Conservation (phyloP, 2,329 filamentous ascomycete species). For the Colletotrichum liriopes region DNA sequence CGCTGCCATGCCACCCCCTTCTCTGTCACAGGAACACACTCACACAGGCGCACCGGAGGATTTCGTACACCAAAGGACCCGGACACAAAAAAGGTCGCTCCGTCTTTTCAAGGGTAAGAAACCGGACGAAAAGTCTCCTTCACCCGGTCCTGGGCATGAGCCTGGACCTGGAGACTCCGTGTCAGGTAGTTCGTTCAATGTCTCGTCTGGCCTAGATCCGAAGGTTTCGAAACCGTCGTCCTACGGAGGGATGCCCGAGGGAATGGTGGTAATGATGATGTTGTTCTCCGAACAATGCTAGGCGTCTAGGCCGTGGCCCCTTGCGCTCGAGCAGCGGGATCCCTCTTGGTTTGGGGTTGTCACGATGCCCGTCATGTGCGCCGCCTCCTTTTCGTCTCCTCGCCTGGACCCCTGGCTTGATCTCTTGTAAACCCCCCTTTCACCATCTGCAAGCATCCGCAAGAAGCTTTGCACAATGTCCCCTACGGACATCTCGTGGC, state of each 20-base stretch:
- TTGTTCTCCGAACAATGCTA: background rate
- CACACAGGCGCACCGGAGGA: background rate
- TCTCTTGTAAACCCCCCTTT: background rate
- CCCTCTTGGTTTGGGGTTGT: background rate
- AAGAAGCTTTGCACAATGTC: conserved; percentile 4
- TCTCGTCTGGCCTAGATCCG: conserved; percentile 27
- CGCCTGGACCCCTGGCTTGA: conserved; percentile 1
- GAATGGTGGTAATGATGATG: background rate
- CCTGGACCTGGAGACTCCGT: background rate
- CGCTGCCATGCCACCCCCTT: conserved; percentile 1
- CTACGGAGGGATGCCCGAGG: conserved; percentile 21
- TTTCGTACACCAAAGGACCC: background rate
- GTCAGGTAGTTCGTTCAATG: conserved; percentile 37
- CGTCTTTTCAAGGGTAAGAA: conserved; percentile 30
- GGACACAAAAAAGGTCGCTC: conserved; percentile 6
- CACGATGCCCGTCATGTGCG: conserved; percentile 8
- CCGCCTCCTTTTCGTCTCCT: conserved; percentile 15
- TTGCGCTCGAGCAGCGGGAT: background rate
- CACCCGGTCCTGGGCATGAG: conserved; percentile 4
- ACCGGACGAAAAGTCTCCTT: conserved; percentile 41
- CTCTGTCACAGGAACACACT: conserved; percentile 7
- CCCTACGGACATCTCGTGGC: background rate
- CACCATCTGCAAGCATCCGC: conserved; percentile 5
- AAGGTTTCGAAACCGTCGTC: conserved; percentile 27
- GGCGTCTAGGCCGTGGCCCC: background rate